These are phyloP conservation scores for Capsella rubella DNA, from an alignment of 441 rosid genomes.

Conservation along the genomic window DNA sequence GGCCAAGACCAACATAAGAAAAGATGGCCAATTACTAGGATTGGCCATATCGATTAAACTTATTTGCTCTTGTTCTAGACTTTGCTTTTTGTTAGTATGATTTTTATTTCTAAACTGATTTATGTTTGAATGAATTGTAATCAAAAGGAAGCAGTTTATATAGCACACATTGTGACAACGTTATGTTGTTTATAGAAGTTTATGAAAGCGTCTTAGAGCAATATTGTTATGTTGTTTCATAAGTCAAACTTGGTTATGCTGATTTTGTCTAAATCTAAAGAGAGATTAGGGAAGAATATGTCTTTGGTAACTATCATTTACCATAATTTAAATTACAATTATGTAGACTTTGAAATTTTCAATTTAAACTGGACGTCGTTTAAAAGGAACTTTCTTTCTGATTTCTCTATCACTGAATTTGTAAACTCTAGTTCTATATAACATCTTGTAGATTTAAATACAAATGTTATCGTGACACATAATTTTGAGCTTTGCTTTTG, in stretches of 20 bases:
- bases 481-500: neutral
- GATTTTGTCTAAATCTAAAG: neutral
- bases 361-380: neutral
- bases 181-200: neutral
- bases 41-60: conserved; percentile 6
- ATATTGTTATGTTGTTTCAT: neutral
- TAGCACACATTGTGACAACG: neutral
- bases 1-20: neutral
- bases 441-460: no score
- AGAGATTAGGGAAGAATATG: neutral
- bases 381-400: neutral
- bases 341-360: neutral
- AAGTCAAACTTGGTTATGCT: neutral
- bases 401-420: neutral
- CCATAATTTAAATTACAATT: neutral
- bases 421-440: neutral
- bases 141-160: neutral
- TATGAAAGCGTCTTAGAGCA: neutral
- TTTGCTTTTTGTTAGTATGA: neutral
- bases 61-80: neutral
- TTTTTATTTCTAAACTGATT: neutral
- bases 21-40: neutral
- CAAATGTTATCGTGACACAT: neutral
- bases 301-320: neutral
- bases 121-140: neutral